Evolutionary conservation across 202 grass and related monocot species (phyloP), one percentile per base, ranked within the genome.

Genomic region (Panicum hallii): DNA sequence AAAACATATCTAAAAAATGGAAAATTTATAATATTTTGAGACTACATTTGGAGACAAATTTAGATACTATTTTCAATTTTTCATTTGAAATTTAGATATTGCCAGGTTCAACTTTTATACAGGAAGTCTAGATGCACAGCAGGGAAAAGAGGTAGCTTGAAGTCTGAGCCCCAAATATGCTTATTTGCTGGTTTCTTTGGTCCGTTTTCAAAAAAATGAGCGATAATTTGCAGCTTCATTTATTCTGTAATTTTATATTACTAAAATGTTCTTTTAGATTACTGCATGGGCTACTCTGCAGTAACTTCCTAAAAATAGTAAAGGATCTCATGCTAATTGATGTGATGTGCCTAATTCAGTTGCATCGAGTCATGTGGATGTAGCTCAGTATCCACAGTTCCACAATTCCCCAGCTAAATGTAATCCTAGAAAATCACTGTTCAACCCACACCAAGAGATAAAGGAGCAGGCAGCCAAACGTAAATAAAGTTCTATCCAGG

Each of bases 331-430:
- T 79, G 67, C 80, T 78, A 62, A 7, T 45, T 32, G 20, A 6
- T 60, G 40, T 58, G 48, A 60, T 67, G 8, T 38, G 11, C 34
- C 82, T 78, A 63, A 83, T 78, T 72, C n/a, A 47, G 81, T 83
- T 45, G 47, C 65, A 78, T 83, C 49, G 32, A 32, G 55, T 82
- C 41, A 44, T 50, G 46, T 38, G 55, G 17, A 54, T 54, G 36
- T 3, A 63, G 63, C 32, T 71, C 57, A 73, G 11, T 5, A 79
- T 58, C 48, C 57, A 75, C 22, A 73, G 15, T 60, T 3, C 10
- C 14, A 8, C 67, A 38, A 4, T 7, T 2, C 4, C 54, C 7
- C 71, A 44, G 32, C 43, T 63, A 83, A 78, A 32, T 48, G 20
- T 8, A 22, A 48, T 16, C 53, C 6, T 32, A 72, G 10, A 72